Conservation (phyloP, 208 protist species). For the Porcisia deanei region DNA sequence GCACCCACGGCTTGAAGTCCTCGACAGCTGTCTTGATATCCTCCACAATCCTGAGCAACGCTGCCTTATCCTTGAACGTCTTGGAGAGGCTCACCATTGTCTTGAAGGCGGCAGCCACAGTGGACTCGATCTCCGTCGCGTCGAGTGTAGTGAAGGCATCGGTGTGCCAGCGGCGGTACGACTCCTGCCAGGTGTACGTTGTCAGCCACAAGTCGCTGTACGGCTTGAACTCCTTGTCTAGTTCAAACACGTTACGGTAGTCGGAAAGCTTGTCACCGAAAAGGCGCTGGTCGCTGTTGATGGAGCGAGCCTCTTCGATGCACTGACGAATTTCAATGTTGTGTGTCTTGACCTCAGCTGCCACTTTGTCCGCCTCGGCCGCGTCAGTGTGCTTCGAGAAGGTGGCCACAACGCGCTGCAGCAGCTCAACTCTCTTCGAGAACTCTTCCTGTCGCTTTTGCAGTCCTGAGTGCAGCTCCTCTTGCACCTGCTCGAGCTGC, state of each 20-base stretch:
- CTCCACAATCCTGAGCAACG: slow-evolving; percentile 90
- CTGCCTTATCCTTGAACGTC: slow-evolving; percentile 94
- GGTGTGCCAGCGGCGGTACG: slow-evolving; percentile 92
- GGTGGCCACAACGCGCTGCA: slow-evolving; percentile 91
- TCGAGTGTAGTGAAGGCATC: slow-evolving; percentile 94
- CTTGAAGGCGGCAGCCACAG: slow-evolving; percentile 79
- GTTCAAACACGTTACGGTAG: slow-evolving; percentile 94
- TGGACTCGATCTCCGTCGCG: slow-evolving; percentile 93
- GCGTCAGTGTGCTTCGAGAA: slow-evolving; percentile 95
- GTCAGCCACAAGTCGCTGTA: slow-evolving; percentile 96
- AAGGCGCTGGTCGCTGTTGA: slow-evolving; percentile 95
- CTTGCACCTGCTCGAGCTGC: slow-evolving; percentile 90
- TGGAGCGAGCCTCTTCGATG: slow-evolving; percentile 89
- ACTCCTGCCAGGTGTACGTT: slow-evolving; percentile 94
- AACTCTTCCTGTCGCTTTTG: slow-evolving; percentile 95
- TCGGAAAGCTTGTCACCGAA: slow-evolving; percentile 95
- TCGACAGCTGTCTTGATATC: slow-evolving; percentile 89
- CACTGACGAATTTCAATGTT: slow-evolving; percentile 93
- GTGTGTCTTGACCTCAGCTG: slow-evolving; percentile 93
- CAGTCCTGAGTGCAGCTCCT: slow-evolving; percentile 91
- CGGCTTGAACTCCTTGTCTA: slow-evolving; percentile 97
- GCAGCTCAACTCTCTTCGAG: slow-evolving; percentile 89
- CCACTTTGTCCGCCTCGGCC: slow-evolving; percentile 91
- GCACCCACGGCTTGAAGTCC: slow-evolving; percentile 95
- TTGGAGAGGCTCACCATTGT: slow-evolving; percentile 91